These are phyloP conservation scores for Trichosporon sp. DNA, from an alignment of 1,284 basidiomycete genomes.

Conservation along the genomic window DNA sequence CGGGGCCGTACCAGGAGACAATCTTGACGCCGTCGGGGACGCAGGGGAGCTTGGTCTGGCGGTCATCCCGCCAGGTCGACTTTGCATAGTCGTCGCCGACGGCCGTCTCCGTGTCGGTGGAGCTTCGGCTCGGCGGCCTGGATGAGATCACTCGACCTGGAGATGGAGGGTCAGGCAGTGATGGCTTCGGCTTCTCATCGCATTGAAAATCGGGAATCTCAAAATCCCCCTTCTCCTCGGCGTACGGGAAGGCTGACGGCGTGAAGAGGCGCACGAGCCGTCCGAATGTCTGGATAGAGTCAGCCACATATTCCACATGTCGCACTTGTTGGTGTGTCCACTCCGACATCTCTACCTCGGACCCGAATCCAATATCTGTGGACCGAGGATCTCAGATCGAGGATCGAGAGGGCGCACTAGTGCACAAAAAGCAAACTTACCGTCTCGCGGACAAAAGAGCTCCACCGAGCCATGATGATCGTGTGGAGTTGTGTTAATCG, in stretches of 20 bases:
- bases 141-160: no score
- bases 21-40: constrained; percentile 9
- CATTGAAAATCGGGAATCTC: constrained; percentile 15
- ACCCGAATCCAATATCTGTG: no score
- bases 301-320: not conserved
- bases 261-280: not conserved
- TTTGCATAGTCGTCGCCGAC: not conserved
- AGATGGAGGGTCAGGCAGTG: no score
- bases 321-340: no score
- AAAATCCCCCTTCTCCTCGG: constrained; percentile 21
- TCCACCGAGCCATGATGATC: not conserved
- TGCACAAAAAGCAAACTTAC: not conserved
- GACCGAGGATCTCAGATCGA: not conserved
- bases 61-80: not conserved
- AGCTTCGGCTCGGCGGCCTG: no score
- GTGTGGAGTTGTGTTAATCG: not conserved
- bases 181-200: not conserved
- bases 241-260: constrained; percentile 19
- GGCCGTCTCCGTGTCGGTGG: not conserved
- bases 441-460: not conserved
- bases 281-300: not conserved
- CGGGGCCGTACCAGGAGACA: constrained; percentile 60
- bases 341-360: no score
- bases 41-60: not conserved
- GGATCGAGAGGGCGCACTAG: not conserved